A percentile compares a stretch with the other conserved stretches of the same genome.
Conservation (phyloP, 208 protist genomes). For the Crithidia brevicula region DNA sequence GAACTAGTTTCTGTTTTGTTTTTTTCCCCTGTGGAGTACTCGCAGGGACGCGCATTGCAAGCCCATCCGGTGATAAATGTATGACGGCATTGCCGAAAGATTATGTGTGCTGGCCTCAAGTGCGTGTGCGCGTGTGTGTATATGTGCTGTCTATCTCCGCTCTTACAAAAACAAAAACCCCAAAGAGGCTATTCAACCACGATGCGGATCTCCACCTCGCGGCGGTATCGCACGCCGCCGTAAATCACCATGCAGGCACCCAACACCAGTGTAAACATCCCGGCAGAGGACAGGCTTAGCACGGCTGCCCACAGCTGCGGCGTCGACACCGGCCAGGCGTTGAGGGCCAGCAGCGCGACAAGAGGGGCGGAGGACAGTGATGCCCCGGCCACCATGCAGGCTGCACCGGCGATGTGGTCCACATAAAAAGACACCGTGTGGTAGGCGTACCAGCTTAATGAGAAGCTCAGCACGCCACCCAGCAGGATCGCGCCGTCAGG, state of each 20-base stretch:
- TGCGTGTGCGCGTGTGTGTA: too few species aligned
- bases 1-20: too few species aligned
- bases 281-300: background rate
- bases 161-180: background rate
- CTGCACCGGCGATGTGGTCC: constrained; percentile 23
- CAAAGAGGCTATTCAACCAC: constrained; percentile 13
- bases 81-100: too few species aligned
- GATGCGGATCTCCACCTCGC: constrained; percentile 33
- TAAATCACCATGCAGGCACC: constrained; percentile 21
- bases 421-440: constrained; percentile 33
- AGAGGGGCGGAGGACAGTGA: constrained; percentile 19
- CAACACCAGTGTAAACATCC: background rate
- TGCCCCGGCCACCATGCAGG: constrained; percentile 27
- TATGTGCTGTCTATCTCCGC: too few species aligned
- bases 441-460: constrained; percentile 29
- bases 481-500: constrained; percentile 25
- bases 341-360: constrained; percentile 3
- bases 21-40: too few species aligned
- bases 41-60: too few species aligned
- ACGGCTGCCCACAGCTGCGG: constrained; percentile 3
- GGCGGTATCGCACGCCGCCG: constrained; percentile 14
- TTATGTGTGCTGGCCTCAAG: too few species aligned
- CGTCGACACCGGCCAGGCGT: background rate
- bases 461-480: constrained; percentile 6
- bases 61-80: too few species aligned